Evolutionary conservation across 768 basidiomycete species (phyloP).

Genomic region (Leucocoprinus leucothites): DNA sequence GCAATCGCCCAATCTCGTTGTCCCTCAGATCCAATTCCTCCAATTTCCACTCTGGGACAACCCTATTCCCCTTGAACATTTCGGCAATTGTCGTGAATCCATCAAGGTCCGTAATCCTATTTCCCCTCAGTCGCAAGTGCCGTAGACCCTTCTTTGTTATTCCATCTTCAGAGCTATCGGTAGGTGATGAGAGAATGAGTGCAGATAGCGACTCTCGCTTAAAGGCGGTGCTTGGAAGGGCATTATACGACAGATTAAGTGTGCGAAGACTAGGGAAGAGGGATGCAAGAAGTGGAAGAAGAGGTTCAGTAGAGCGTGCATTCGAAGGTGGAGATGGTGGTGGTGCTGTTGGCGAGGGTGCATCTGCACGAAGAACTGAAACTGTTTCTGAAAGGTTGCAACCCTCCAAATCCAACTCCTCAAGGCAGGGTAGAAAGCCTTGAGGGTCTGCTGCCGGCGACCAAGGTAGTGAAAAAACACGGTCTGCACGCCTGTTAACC

Average conservation of each 20-base stretch:
- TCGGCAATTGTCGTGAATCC: constrained; percentile 62
- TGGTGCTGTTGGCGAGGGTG: constrained; percentile 21
- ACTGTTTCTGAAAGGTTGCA: constrained; percentile 66
- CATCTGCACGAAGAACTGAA: constrained; percentile 37
- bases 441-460: constrained; percentile 24
- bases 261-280: constrained; percentile 70
- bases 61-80: constrained; percentile 61
- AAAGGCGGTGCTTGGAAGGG: constrained; percentile 52
- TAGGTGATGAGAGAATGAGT: constrained; percentile 47
- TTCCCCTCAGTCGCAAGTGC: constrained; percentile 68
- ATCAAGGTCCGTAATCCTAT: constrained; percentile 56
- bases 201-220: constrained; percentile 42
- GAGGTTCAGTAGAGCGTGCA: constrained; percentile 43
- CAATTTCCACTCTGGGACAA: constrained; percentile 66
- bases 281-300: constrained; percentile 55
- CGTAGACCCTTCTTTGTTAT: constrained; percentile 50
- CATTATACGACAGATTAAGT: constrained; percentile 77
- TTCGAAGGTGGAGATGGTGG: constrained; percentile 29
- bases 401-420: constrained; percentile 73
- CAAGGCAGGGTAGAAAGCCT: constrained; percentile 57
- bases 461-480: constrained; percentile 54
- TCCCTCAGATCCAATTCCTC: constrained; percentile 83
- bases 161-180: not conserved
- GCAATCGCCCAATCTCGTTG: constrained; percentile 72
- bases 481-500: constrained; percentile 63